phyloP scores from a whole-genome alignment of 768 basidiomycete genomes.

The Astraeus odoratus region DNA sequence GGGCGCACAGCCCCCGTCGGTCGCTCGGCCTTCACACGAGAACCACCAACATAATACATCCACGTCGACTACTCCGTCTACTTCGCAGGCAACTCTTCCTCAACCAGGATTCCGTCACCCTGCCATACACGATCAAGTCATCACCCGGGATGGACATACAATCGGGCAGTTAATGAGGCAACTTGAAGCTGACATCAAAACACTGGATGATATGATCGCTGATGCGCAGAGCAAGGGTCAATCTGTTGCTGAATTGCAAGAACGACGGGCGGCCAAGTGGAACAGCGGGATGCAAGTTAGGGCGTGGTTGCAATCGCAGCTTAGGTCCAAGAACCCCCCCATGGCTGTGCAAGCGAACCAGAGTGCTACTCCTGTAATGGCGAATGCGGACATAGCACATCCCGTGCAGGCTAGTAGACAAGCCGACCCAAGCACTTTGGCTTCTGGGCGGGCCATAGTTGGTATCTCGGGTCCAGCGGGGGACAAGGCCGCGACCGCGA shows the following conservation, averaged over 20 bases:
- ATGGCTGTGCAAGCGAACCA: constrained; percentile 7
- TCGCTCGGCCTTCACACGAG: not conserved
- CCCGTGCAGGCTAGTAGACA: not conserved
- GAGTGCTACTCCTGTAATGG: not conserved
- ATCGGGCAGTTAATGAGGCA: constrained; percentile 17
- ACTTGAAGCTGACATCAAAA: not conserved
- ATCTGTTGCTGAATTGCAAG: constrained; percentile 9
- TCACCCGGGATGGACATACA: constrained; percentile 6
- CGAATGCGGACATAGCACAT: not conserved
- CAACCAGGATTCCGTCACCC: constrained; percentile 7
- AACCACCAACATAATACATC: not conserved
- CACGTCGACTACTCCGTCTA: not conserved
- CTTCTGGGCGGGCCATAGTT: constrained; percentile 5
- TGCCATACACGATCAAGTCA: constrained; percentile 13
- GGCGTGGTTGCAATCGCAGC: too few species aligned
- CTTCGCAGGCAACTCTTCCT: constrained; percentile 12
- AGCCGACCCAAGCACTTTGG: not conserved
- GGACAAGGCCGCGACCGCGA: constrained; percentile 4
- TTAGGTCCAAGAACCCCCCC: constrained; percentile 11
- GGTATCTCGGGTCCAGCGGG: constrained; percentile 3
- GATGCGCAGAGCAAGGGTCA: constrained; percentile 16
- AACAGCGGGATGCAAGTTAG: constrained; percentile 10
- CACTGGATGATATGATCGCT: constrained; percentile 12
- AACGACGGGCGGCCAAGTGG: constrained; percentile 4
- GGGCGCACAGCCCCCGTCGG: not conserved